Evolutionary conservation across 306 rosid genomes (phyloP), one percentile per base, ranked within the genome.

Genomic region (Trifolium pratense): DNA sequence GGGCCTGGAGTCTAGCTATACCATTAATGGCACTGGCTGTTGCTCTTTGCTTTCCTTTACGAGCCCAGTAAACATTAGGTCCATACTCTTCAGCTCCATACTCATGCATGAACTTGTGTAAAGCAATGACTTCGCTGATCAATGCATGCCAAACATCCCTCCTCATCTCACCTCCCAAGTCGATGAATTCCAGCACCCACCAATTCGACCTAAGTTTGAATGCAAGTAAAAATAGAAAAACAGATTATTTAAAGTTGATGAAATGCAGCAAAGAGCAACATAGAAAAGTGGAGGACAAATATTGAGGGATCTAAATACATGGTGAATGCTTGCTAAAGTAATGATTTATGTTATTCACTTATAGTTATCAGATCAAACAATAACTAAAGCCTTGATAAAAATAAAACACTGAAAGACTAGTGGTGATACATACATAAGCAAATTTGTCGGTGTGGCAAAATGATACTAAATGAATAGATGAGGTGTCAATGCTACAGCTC

Each of bases 91-190:
- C 95, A 62, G 99, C 97, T 78, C 95, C 96, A 78, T 85, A 89
- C 75, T 89, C 88, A 12, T 32, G 76, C 18, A 84, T 78, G 83
- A 94, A 94, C 79, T 86, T 85, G 89, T 94, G 97, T 51, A 92
- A 67, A 62, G 88, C 62, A 65, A 88, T 86, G 78, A 91, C 86
- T 81, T 94, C 99, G 69, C 90, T 86, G 26, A 94, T 83, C 75
- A 89, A 83, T 12, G 97, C 92, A 81, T 91, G 87, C 99, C 99
- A 94, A 61, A 87, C 90, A 56, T 94, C 99, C 80, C 97, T 86
- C 89, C 95, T 88, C 97, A 94, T 89, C 70, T 94, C 99, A 75
- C 99, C 96, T 78, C 99, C 99, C 81, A 91, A 87, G 84, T 94
- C 97, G 23, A 94, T 90, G 82, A 94, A 89, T 81, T 94, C 99